Evolutionary conservation across 441 rosid genomes (phyloP), one percentile per base, ranked within the genome.

Genomic region (Gossypium trilobum): DNA sequence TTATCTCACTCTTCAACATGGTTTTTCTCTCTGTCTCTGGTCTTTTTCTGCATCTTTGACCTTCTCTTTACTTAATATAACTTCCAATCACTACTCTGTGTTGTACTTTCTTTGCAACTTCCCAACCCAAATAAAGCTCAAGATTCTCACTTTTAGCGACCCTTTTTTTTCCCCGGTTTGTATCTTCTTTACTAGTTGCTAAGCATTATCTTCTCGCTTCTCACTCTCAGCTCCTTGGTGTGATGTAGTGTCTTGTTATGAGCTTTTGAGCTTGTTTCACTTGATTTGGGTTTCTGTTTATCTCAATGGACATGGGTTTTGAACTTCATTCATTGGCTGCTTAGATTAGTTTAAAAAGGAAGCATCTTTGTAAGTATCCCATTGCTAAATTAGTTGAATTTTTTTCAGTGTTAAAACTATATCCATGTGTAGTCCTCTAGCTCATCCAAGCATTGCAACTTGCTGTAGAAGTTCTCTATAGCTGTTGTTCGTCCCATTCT

Each of bases 301-400:
- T 71, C 36, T 36, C 8, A 23, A 3, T 71, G 33, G 42, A 42
- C 36, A 57, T 42, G 65, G n/a, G 74, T 71, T 71, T 57, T 72
- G 67, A 29, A 59, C 29, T 48, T 60, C 46, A 16, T 23, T 59
- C 19, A 27, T 25, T 58, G 36, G 10, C 46, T 2, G 42, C 58
- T 46, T 60, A 42, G 58, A 44, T 25, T 60, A 59, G 57, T 60
- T 60, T 25, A 27, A 42, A 42, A 23, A 42, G 74, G 50, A 60
- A 29, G 19, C 56, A 16, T 46, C 58, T 72, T 71, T 25, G 44
- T 22, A 48, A 39, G 68, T 36, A 69, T 19, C 51, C 63, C 33
- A 31, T 52, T 69, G 50, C 42, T 52, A 71, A 17, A 2, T 36
- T 70, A 14, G 56, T 36, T 25, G 25, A 44, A 14, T 71, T 57